Percentiles rank a stretch among this genome's conserved stretches.
Evolutionary conservation across 2,329 filamentous ascomycete species (phyloP).

Genomic region (Phyllosticta citrichinensis): DNA sequence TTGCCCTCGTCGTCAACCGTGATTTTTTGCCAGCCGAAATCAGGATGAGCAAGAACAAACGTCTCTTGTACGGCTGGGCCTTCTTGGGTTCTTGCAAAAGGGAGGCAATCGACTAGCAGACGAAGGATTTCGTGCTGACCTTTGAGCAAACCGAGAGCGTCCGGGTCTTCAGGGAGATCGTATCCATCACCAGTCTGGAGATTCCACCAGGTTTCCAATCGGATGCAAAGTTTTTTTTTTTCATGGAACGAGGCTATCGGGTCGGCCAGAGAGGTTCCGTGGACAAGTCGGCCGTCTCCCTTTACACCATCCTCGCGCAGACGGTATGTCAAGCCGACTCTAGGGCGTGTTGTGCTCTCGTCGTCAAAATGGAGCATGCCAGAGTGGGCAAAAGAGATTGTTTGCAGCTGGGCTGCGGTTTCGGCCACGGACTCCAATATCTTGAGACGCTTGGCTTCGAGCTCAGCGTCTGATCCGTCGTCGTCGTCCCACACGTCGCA

Average conservation of each 20-base stretch:
- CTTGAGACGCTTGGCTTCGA: not conserved
- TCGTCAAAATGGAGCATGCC: conserved; percentile 11
- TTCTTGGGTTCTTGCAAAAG: not conserved
- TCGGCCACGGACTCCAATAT: not conserved
- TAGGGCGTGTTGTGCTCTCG: not conserved
- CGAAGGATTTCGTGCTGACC: not conserved
- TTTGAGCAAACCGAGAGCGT: not conserved
- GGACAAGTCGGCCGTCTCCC: not conserved
- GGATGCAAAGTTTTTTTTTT: not conserved
- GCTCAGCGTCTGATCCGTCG: not conserved
- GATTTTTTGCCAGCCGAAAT: conserved; percentile 19
- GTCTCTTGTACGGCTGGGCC: conserved; percentile 6
- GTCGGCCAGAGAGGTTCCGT: too few species aligned
- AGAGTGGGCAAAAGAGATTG: conserved; percentile 11
- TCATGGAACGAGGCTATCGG: not conserved
- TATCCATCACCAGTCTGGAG: not conserved
- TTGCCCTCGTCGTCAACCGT: conserved; percentile 11
- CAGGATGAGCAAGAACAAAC: conserved; percentile 15
- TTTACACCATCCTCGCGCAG: not conserved
- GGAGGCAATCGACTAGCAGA: not conserved
- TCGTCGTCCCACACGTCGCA: conserved; percentile 13
- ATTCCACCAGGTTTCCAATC: not conserved
- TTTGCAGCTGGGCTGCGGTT: conserved; percentile 8
- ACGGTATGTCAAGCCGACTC: not conserved
- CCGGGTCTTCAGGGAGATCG: not conserved